Percentiles rank a stretch among this genome's conserved stretches.
Evolutionary conservation across 2,329 filamentous ascomycete species (phyloP).

Genomic region (Fusarium luffae): DNA sequence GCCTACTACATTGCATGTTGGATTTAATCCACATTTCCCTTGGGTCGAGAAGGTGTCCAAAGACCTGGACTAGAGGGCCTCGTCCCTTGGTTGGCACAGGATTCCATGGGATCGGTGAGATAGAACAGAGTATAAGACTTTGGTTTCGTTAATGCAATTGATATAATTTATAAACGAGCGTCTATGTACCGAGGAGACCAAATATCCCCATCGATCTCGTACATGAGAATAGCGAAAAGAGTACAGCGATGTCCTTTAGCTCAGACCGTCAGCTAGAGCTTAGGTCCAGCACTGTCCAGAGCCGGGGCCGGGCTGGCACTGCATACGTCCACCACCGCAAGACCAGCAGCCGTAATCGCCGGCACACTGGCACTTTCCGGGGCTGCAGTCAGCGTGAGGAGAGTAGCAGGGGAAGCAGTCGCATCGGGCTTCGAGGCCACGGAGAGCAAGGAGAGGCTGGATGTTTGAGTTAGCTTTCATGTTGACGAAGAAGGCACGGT

Average conservation of each 20-base stretch:
- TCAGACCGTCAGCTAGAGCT: not conserved
- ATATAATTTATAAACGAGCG: not conserved
- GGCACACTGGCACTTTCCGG: conserved; percentile 16
- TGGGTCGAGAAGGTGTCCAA: not conserved
- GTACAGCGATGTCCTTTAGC: not conserved
- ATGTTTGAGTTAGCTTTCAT: fast-evolving
- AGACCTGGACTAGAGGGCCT: not conserved
- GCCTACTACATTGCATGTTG: not conserved
- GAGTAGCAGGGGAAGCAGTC: conserved; percentile 21
- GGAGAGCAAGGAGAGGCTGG: conserved; percentile 7
- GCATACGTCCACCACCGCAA: conserved; percentile 10
- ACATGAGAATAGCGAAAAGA: not conserved
- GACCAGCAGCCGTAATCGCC: conserved; percentile 19
- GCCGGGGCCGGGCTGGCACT: conserved; percentile 3
- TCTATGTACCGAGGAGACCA: not conserved
- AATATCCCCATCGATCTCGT: not conserved
- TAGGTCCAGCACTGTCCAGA: conserved; percentile 16
- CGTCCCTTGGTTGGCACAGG: not conserved
- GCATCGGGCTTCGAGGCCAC: conserved; percentile 18
- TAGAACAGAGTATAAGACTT: not conserved
- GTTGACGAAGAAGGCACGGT: no score
- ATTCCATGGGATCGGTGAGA: not conserved
- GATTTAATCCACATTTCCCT: not conserved
- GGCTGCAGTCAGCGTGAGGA: conserved; percentile 1
- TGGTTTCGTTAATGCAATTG: not conserved